These are phyloP conservation scores for Fusarium decemcellulare DNA, from an alignment of 2,329 filamentous ascomycete genomes.

Conservation along the genomic window DNA sequence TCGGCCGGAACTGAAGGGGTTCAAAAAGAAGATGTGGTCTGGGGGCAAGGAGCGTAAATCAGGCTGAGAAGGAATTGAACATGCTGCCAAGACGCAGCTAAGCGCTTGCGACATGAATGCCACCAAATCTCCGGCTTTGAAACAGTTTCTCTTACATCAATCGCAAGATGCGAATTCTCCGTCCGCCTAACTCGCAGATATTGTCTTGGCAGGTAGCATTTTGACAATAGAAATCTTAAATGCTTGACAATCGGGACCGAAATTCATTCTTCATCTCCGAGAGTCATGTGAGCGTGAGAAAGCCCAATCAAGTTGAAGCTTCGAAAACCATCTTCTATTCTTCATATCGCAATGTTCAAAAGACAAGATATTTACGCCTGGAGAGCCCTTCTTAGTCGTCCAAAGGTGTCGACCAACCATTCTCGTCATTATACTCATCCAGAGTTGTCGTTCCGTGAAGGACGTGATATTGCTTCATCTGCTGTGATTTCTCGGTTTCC, in stretches of 20 bases:
- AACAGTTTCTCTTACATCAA: too few relatives aligned
- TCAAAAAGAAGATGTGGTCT: neutral
- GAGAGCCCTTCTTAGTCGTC: neutral
- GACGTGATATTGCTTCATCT: conserved; percentile 29
- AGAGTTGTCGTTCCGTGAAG: conserved; percentile 32
- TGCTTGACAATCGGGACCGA: too few relatives aligned
- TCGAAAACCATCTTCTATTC: neutral
- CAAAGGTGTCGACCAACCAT: conserved; percentile 31
- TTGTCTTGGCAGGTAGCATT: too few relatives aligned
- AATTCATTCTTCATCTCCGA: neutral
- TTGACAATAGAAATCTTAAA: too few relatives aligned
- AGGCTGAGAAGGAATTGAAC: too few relatives aligned
- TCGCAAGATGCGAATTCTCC: too few relatives aligned
- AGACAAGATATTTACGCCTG: neutral
- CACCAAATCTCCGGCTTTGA: too few relatives aligned
- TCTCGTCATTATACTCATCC: conserved; percentile 34
- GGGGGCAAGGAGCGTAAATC: neutral
- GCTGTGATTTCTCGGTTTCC: conserved; percentile 21
- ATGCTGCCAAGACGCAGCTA: too few relatives aligned
- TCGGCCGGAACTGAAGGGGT: too few relatives aligned
- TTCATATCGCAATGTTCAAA: neutral
- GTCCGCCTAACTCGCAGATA: too few relatives aligned
- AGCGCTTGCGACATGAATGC: too few relatives aligned
- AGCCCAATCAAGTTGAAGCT: neutral
- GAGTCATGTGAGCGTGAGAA: neutral